Conservation (phyloP, 2,329 filamentous ascomycete genomes). For the Fusarium domesticum region DNA sequence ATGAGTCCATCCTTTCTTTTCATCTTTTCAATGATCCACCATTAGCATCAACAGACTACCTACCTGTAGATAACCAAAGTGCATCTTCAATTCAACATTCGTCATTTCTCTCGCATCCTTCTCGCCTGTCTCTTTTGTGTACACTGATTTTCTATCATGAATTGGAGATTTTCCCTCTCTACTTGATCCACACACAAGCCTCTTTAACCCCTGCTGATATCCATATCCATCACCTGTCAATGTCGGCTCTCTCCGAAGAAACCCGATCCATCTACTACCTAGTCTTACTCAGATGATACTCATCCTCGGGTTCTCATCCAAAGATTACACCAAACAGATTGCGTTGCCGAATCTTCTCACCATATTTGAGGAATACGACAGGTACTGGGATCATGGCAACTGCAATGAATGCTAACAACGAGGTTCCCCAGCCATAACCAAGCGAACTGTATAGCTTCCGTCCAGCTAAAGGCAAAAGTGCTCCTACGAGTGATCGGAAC, state of each 20-base stretch:
- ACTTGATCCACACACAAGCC: not conserved
- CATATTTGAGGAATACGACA: conserved; percentile 37
- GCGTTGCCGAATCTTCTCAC: conserved; percentile 35
- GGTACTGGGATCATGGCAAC: conserved; percentile 41
- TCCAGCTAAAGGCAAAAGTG: conserved; percentile 59
- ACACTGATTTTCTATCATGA: too few species aligned
- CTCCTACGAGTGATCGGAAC: conserved; percentile 59
- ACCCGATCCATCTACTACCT: too few species aligned
- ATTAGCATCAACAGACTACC: too few species aligned
- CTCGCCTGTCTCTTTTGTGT: too few species aligned
- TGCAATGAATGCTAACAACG: conserved; percentile 47
- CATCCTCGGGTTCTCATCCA: conserved; percentile 5
- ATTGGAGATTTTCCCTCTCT: not conserved
- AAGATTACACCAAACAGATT: conserved; percentile 28
- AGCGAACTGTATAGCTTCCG: conserved; percentile 38
- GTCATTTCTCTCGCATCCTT: too few species aligned
- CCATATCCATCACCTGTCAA: not conserved
- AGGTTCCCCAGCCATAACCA: conserved; percentile 48
- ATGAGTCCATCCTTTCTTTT: too few species aligned
- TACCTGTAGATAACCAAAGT: too few species aligned
- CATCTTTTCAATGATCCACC: too few species aligned
- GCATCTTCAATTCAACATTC: not conserved
- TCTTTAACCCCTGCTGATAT: not conserved
- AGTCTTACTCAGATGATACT: not conserved
- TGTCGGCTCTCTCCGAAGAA: not conserved